A percentile compares a stretch with the other conserved stretches of the same genome.
These are phyloP conservation scores for Aspergillus eucalypticola DNA, from an alignment of 2,329 filamentous ascomycete species.

Conservation along the genomic window DNA sequence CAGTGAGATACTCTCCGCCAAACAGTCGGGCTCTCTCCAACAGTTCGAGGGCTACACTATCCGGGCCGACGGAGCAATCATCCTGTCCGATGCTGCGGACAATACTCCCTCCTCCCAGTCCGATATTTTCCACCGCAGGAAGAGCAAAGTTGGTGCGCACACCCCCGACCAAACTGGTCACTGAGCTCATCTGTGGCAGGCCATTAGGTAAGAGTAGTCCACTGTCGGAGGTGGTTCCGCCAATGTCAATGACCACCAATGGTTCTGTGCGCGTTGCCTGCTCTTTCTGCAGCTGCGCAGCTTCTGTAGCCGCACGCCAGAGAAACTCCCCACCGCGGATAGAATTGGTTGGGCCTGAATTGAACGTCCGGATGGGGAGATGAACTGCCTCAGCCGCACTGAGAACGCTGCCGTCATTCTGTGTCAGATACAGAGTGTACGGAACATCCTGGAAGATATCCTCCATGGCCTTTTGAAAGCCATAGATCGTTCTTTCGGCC, in stretches of 20 bases:
- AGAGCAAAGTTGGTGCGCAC: conserved; percentile 14
- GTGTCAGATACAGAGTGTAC: conserved; percentile 48
- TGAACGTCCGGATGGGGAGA: conserved; percentile 55
- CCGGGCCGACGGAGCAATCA: conserved; percentile 56
- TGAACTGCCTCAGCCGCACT: conserved; percentile 49
- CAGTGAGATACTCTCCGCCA: conserved; percentile 57
- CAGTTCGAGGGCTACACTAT: conserved; percentile 63
- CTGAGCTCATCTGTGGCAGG: conserved; percentile 50
- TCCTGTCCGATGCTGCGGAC: conserved; percentile 40
- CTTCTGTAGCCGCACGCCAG: conserved; percentile 1
- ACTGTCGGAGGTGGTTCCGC: conserved; percentile 67
- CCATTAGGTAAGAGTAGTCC: conserved; percentile 62
- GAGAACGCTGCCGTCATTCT: conserved; percentile 55
- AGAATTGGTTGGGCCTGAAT: conserved; percentile 56
- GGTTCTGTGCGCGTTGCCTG: conserved; percentile 2
- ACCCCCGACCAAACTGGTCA: conserved; percentile 10
- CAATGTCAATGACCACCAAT: conserved; percentile 63
- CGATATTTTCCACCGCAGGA: conserved; percentile 11
- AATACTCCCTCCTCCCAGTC: conserved; percentile 10
- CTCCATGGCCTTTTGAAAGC: conserved; percentile 50
- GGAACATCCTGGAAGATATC: conserved; percentile 44
- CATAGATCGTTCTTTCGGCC: conserved; percentile 48
- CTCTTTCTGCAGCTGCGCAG: not conserved
- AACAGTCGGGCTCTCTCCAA: conserved; percentile 58
- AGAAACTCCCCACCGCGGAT: conserved; percentile 47